Conservation (phyloP, 179 eudicot species). For the Beta macrorhiza region DNA sequence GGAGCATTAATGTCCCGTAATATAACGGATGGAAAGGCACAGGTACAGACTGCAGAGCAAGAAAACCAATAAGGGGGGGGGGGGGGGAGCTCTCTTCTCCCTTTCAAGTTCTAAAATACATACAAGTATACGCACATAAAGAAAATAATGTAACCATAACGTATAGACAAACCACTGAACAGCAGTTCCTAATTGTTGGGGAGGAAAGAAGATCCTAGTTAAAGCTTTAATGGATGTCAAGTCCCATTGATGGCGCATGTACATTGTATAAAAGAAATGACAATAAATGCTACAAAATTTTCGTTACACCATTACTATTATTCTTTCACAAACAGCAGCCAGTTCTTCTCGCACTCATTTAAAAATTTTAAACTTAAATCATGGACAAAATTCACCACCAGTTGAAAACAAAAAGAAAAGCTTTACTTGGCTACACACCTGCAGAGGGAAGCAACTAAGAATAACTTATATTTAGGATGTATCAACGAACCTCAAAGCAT, state of each 20-base stretch:
- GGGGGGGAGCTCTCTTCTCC: background rate
- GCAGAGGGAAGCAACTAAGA: constrained; percentile 10
- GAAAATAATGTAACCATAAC: background rate
- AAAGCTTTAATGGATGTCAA: background rate
- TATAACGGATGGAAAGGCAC: background rate
- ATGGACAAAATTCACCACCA: background rate
- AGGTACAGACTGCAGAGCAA: background rate
- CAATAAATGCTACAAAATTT: too few species aligned
- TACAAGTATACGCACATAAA: background rate
- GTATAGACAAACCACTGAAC: background rate
- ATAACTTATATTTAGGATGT: constrained; percentile 1
- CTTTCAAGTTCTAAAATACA: background rate
- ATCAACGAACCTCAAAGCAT: constrained; percentile 77
- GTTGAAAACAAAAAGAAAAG: background rate
- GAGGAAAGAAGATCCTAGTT: background rate
- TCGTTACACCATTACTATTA: background rate
- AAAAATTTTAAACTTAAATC: background rate
- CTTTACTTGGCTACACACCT: background rate
- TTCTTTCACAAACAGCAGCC: background rate
- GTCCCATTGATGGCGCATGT: background rate
- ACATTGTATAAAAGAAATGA: background rate
- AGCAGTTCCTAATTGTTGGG: background rate
- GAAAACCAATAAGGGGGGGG: background rate
- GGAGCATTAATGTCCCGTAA: background rate
- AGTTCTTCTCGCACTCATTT: background rate